Conservation (phyloP, 1,139 yeast species). For the Candida anutae region DNA sequence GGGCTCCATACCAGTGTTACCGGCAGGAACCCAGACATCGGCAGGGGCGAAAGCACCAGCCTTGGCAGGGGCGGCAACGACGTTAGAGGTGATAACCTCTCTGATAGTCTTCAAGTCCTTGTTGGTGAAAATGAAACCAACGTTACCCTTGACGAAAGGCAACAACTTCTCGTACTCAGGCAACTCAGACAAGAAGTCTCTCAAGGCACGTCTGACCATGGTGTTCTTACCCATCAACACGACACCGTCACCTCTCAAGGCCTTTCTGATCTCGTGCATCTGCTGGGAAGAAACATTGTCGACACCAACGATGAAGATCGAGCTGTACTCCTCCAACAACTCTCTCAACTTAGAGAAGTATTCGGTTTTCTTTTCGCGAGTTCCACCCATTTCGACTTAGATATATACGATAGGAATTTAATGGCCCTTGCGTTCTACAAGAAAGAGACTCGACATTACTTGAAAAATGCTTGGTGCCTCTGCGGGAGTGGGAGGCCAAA, state of each 20-base stretch:
- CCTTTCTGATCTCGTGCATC: constrained; percentile 99
- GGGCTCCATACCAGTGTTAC: constrained; percentile 99
- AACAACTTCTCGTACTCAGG: constrained; percentile 94
- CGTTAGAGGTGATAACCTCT: constrained; percentile 80
- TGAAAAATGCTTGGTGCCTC: too few species aligned
- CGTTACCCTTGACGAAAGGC: constrained; percentile 95
- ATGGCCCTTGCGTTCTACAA: too few species aligned
- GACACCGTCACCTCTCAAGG: constrained; percentile 89
- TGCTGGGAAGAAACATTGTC: constrained; percentile 99
- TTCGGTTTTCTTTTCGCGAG: constrained; percentile 94
- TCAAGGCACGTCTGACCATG: constrained; percentile 99
- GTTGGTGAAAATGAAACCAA: constrained; percentile 99
- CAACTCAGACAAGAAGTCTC: constrained; percentile 88
- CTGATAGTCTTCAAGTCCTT: constrained; percentile 85
- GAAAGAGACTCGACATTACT: too few species aligned
- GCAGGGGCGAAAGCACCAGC: constrained; percentile 99
- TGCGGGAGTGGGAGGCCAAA: too few species aligned
- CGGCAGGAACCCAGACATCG: constrained; percentile 97
- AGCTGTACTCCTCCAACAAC: constrained; percentile 93
- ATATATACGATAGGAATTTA: constrained; percentile 82
- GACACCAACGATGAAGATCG: constrained; percentile 97
- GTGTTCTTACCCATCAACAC: constrained; percentile 99
- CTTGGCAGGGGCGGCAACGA: constrained; percentile 99
- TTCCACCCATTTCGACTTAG: constrained; percentile 99
- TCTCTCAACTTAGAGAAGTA: constrained; percentile 94